Evolutionary conservation across 2,329 filamentous ascomycete species (phyloP), one percentile per base, ranked within the genome.

Genomic region (Colletotrichum nymphaeae): DNA sequence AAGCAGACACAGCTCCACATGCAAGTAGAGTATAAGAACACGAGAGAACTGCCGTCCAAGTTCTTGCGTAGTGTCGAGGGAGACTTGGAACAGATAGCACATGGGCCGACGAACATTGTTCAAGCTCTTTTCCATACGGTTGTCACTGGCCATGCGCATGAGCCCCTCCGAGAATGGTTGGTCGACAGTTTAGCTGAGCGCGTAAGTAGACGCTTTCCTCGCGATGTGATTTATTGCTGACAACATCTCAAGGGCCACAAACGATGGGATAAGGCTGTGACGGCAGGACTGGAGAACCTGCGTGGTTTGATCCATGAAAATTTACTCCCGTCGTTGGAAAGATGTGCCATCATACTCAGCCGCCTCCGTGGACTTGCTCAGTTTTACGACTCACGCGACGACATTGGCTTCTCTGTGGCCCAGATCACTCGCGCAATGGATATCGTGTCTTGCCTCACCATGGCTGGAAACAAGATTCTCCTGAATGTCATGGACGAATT

Each of bases 261-360:
- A 83, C 89, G 97, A 62, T 99, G 97, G 97, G 95, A 98, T 75
- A 97, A 96, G 79, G 93, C 94, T 6, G 93, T 97, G 2, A 88
- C 90, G 1, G 90, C 91, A 4, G 94, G 95, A 1, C 92, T 98
- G 24, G 92, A 94, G 73, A 93, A 91, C 67, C 88, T 98, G 11
- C 90, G 95, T 63, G 89, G 90, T 65, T 87, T 98, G 14, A 87
- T 95, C 0, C 95, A 98, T 79, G 93, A 98, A 79, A 95, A 97
- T 80, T 91, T 98, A 64, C 87, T 98, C 2, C 97, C 97, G 0
- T 95, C 94, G 0, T 86, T 98, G 2, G 95, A 98, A 77, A 91
- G 96, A 65, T 93, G 93, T 76, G 89, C 90, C 59, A 91, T 98
- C 28, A 92, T 98, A 37, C 88, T 98, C 32, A 95, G 93, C 76